Percentiles rank a stretch among this genome's conserved stretches.
phyloP scores from a whole-genome alignment of 176 grass and related monocot genomes.

The Cenchrus purpureus region DNA sequence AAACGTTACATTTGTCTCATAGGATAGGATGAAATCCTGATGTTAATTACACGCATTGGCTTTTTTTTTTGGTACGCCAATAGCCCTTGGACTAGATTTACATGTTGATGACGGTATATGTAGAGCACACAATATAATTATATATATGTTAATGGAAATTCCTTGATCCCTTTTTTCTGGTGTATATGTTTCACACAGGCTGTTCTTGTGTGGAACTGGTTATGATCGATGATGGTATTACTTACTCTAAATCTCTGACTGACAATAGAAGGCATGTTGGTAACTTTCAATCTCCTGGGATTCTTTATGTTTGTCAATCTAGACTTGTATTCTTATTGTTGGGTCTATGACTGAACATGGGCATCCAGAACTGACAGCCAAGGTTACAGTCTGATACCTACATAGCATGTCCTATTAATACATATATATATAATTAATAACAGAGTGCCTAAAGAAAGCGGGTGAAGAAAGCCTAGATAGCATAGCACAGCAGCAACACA shows the following conservation, averaged over 20 bases:
- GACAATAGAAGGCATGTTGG: conserved; percentile 13
- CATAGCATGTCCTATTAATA: neutral
- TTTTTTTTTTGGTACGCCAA: conserved; percentile 26
- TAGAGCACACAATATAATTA: conserved; percentile 42
- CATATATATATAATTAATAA: too few relatives aligned
- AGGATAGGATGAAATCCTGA: conserved; percentile 11
- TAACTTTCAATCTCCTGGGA: neutral
- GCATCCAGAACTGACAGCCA: neutral
- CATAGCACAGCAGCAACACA: neutral
- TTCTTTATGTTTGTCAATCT: neutral
- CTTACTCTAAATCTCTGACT: neutral
- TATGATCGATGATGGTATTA: neutral
- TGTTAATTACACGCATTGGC: conserved; percentile 27
- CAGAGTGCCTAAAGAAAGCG: neutral
- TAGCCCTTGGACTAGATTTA: conserved; percentile 39
- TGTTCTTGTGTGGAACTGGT: neutral
- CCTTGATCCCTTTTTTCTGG: neutral
- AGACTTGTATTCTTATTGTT: neutral
- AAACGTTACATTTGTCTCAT: conserved; percentile 61
- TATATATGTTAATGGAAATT: conserved; percentile 27
- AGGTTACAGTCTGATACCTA: neutral
- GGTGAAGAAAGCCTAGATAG: neutral
- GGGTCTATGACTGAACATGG: neutral
- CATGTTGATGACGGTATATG: conserved; percentile 46
- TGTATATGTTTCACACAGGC: neutral